Base-by-base conservation (phyloP, 1,284 basidiomycete genomes). In the Pseudozyma thailandica region DNA sequence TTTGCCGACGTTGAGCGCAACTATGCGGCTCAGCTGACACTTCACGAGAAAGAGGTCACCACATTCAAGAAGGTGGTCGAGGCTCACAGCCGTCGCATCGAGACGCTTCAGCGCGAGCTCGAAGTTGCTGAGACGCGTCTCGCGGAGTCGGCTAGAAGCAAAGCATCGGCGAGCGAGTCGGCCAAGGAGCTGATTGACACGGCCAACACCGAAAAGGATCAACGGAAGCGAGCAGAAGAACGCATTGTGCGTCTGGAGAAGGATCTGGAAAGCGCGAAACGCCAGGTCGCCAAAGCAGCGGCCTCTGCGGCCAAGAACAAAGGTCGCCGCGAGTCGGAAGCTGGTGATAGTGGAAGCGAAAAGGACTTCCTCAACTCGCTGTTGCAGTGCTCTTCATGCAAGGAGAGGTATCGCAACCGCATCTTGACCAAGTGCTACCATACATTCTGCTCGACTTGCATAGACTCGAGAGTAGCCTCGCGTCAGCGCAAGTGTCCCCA, bases 401-500 rank as follows among this genome's bases (percentile, higher is more conserved):
- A 90, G 69, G 86, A 89, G 64, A 88, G 90, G 62, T 91, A 95
- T 84, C 91, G 94, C 51, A 89, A 90, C 66, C 91, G 92, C 31
- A 89, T 94, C 59, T 89, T 99, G 74, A 91, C 89, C 25, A 94
- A 94, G 83, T 99, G 95, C 86, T 90, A 92, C 88, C 94, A 97
- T 83, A 92, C 93, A 0, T 95, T 97, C 84, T 97, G 94, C 86
- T 91, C 91, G 82, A 84, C 87, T 21, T 89, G 95, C 82, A 88
- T 98, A 44, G 94, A 97, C 73, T 87, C 90, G 25, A 89, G 96
- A 33, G 88, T 98, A 75, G 86, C 91, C 47, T 94, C 92, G 26
- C 89, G 95, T 64, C 94, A 97, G 83, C 90, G 95, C 45, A 97
- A 97, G 84, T 98, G 95, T 84, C 95, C 95, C 16, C 90, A 91